Evolutionary conservation across 768 basidiomycete genomes (phyloP).

Genomic region (Podaxis sp.): DNA sequence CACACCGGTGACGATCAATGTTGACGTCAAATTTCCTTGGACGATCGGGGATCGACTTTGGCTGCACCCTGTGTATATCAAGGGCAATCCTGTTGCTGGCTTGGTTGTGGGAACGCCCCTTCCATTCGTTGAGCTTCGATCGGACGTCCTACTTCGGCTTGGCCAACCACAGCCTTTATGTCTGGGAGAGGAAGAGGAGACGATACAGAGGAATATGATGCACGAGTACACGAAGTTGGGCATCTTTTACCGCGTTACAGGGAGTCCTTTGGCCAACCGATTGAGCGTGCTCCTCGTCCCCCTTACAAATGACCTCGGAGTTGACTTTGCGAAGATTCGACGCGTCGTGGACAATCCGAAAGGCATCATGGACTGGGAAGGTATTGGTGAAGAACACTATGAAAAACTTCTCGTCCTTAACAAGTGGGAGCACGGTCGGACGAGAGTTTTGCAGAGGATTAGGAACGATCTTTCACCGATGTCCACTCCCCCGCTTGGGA

Average conservation of each 20-base stretch:
- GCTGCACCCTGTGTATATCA: constrained; percentile 56
- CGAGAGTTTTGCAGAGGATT: constrained; percentile 51
- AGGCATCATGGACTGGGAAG: constrained; percentile 54
- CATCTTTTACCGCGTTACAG: constrained; percentile 60
- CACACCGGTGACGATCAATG: constrained; percentile 53
- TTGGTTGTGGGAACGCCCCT: constrained; percentile 64
- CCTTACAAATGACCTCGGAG: constrained; percentile 40
- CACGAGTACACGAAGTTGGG: constrained; percentile 61
- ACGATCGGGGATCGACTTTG: constrained; percentile 49
- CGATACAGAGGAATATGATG: constrained; percentile 45
- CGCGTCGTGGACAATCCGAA: constrained; percentile 41
- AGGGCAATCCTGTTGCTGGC: constrained; percentile 48
- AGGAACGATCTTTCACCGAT: constrained; percentile 64
- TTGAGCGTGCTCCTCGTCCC: constrained; percentile 67
- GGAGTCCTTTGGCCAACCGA: constrained; percentile 44
- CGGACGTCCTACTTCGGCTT: constrained; percentile 28
- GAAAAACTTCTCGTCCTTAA: constrained; percentile 52
- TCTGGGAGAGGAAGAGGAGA: constrained; percentile 43
- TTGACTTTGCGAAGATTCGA: constrained; percentile 58
- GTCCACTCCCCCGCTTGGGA: constrained; percentile 49
- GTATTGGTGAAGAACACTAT: constrained; percentile 44
- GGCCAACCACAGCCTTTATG: constrained; percentile 26
- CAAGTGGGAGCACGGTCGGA: constrained; percentile 48
- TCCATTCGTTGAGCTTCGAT: constrained; percentile 39
- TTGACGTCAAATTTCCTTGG: constrained; percentile 66